Conservation (phyloP, 2,329 filamentous ascomycete genomes). For the Plectosphaerella sp. region DNA sequence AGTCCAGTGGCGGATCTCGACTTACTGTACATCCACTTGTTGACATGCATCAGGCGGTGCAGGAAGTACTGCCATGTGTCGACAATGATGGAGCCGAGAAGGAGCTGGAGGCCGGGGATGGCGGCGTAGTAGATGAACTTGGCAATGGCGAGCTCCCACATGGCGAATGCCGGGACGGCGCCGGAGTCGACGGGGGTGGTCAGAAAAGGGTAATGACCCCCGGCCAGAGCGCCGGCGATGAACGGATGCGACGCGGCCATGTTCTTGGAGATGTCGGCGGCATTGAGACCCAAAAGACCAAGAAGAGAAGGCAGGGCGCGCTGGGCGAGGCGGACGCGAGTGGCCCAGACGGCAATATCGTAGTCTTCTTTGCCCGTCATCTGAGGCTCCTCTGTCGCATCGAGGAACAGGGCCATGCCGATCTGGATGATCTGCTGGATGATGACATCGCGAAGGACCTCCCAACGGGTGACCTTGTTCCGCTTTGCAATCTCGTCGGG, state of each 20-base stretch:
- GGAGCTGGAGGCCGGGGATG: constrained; percentile 74
- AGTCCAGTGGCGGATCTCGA: constrained; percentile 31
- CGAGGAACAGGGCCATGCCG: constrained; percentile 61
- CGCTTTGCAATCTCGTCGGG: constrained; percentile 84
- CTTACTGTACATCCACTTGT: constrained; percentile 94
- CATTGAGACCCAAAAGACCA: constrained; percentile 70
- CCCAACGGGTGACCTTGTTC: constrained; percentile 79
- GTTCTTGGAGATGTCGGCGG: constrained; percentile 69
- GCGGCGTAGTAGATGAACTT: constrained; percentile 74
- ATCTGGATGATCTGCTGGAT: constrained; percentile 91
- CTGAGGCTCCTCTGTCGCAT: constrained; percentile 68
- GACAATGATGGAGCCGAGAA: constrained; percentile 68
- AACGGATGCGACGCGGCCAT: constrained; percentile 67
- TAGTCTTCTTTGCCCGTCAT: constrained; percentile 75
- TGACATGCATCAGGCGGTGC: constrained; percentile 94
- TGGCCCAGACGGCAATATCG: constrained; percentile 87
- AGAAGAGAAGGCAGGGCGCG: constrained; percentile 71
- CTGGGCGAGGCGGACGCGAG: constrained; percentile 73
- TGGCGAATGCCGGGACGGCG: constrained; percentile 69
- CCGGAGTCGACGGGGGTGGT: constrained; percentile 52
- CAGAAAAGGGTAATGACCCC: constrained; percentile 75
- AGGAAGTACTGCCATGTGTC: constrained; percentile 99
- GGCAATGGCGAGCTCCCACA: constrained; percentile 75
- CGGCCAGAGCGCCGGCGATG: constrained; percentile 70
- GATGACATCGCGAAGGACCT: constrained; percentile 86